These are phyloP conservation scores for Solanum dulcamara DNA, from an alignment of 257 asterid genomes.

Conservation along the genomic window DNA sequence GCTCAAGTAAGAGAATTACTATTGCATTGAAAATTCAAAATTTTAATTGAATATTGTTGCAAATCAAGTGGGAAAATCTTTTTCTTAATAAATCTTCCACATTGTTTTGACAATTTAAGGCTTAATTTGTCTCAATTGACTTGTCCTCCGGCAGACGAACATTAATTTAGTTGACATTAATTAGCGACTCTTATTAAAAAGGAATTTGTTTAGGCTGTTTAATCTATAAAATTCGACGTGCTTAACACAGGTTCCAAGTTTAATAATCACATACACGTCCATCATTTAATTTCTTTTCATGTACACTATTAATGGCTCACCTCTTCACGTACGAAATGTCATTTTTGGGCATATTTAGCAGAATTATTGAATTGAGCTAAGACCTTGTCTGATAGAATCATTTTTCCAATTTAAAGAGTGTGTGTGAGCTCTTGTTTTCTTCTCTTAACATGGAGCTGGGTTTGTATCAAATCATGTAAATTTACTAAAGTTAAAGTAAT, in stretches of 20 bases:
- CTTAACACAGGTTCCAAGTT: background rate
- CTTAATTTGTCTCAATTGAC: background rate
- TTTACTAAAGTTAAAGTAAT: background rate
- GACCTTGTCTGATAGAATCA: background rate
- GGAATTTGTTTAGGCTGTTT: background rate
- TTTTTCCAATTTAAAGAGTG: background rate
- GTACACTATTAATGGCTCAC: background rate
- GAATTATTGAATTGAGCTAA: background rate
- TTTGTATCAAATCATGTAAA: background rate
- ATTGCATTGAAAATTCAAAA: background rate
- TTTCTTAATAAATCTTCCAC: background rate
- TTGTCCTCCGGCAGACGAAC: background rate
- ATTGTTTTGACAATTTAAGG: background rate
- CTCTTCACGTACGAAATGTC: background rate
- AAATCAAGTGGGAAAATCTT: background rate
- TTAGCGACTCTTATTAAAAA: background rate
- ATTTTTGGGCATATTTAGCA: background rate
- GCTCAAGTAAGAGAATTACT: background rate
- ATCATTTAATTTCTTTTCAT: background rate
- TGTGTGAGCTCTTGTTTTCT: background rate
- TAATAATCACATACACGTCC: background rate
- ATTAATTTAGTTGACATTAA: background rate
- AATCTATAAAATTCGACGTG: background rate
- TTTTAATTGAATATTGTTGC: background rate
- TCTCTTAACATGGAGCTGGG: background rate